Conservation (phyloP, 306 rosid genomes). For the Cucurbita pepo region DNA sequence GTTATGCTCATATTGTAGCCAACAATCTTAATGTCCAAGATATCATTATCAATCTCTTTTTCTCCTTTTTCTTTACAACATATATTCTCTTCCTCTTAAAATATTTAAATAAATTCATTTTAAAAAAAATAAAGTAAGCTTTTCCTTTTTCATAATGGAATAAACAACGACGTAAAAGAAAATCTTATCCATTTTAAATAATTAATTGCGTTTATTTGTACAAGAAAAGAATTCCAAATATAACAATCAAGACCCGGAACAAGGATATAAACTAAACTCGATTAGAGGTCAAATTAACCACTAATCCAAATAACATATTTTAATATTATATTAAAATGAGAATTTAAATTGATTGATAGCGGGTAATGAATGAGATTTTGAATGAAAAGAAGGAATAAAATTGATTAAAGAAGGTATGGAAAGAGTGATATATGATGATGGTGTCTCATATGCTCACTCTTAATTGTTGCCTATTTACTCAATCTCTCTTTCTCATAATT, state of each 20-base stretch:
- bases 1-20: neutral
- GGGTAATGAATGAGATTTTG: neutral
- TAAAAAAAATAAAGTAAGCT: neutral
- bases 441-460: neutral
- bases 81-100: neutral
- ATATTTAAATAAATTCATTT: neutral
- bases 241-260: no score
- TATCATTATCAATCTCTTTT: conserved; percentile 5
- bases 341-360: neutral
- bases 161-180: neutral
- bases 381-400: neutral
- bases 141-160: neutral
- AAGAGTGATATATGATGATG: neutral
- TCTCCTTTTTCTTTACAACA: conserved; percentile 1
- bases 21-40: neutral
- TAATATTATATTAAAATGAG: no score
- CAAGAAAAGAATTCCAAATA: no score
- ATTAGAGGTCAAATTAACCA: no score
- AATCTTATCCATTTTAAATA: neutral
- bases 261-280: no score
- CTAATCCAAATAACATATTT: no score
- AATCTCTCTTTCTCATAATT: neutral
- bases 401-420: neutral
- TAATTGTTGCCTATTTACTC: neutral
- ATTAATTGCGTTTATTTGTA: no score